Conservation (phyloP, 2,329 filamentous ascomycete species). For the Conoideocrella luteorostrata region DNA sequence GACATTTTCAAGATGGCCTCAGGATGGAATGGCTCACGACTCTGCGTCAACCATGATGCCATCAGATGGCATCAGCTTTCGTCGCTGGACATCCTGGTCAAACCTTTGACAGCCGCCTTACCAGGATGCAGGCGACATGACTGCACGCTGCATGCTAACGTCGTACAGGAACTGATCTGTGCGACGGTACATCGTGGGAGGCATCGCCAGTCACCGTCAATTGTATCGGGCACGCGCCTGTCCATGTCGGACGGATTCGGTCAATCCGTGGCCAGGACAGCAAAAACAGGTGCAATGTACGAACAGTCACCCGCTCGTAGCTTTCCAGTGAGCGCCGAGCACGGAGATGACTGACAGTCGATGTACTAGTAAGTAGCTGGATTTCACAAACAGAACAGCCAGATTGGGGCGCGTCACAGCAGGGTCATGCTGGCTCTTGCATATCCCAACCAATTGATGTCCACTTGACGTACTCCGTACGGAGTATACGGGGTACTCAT, state of each 20-base stretch:
- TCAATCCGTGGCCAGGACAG: too few relatives aligned
- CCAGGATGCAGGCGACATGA: background rate
- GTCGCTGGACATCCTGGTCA: background rate
- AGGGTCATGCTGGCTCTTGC: conserved; percentile 2
- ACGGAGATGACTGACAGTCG: too few relatives aligned
- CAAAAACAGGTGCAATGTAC: background rate
- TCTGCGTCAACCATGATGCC: too few relatives aligned
- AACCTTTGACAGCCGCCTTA: too few relatives aligned
- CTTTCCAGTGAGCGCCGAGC: background rate
- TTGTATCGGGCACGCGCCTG: background rate
- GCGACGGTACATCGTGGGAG: background rate
- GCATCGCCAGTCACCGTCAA: too few relatives aligned
- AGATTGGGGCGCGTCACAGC: background rate
- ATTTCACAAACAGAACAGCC: background rate
- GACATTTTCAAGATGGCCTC: too few relatives aligned
- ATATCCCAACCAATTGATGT: background rate
- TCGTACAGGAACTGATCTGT: background rate
- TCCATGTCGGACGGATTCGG: too few relatives aligned
- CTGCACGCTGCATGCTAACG: background rate
- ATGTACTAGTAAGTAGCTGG: too few relatives aligned
- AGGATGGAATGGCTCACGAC: too few relatives aligned
- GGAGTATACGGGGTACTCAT: too few relatives aligned
- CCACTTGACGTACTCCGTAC: background rate
- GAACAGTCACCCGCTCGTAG: background rate
- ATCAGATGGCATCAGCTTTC: too few relatives aligned